Conservation (phyloP, 176 grass and related monocot species). For the Zoysia pacifica region DNA sequence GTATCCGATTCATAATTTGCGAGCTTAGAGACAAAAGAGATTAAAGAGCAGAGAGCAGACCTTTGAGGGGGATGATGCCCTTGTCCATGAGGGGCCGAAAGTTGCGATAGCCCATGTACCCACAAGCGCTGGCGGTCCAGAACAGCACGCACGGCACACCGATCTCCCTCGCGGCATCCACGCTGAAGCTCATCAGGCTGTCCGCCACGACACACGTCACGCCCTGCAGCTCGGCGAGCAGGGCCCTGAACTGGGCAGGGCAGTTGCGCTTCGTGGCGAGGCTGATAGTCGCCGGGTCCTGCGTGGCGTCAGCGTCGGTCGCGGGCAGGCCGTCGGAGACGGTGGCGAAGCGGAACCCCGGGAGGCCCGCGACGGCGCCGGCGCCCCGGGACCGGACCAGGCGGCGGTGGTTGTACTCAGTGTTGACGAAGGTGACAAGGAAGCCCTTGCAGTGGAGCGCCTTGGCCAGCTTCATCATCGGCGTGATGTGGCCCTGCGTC, state of each 20-base stretch:
- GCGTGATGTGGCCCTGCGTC: constrained; percentile 57
- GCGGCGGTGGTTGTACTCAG: constrained; percentile 60
- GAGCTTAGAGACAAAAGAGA: background rate
- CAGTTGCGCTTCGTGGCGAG: constrained; percentile 6
- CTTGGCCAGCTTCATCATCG: constrained; percentile 68
- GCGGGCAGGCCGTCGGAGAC: constrained; percentile 44
- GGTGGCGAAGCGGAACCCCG: constrained; percentile 36
- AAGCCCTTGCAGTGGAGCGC: constrained; percentile 50
- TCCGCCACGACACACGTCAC: constrained; percentile 43
- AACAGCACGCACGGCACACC: constrained; percentile 37
- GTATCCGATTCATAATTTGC: background rate
- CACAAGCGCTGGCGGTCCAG: constrained; percentile 48
- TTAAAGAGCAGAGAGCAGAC: background rate
- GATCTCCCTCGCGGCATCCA: constrained; percentile 40
- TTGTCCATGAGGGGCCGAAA: constrained; percentile 36
- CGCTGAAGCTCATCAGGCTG: constrained; percentile 33
- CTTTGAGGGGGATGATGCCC: constrained; percentile 43
- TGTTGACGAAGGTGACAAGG: constrained; percentile 69
- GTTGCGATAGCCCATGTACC: constrained; percentile 48
- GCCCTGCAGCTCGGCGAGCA: constrained; percentile 5
- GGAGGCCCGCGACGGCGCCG: constrained; percentile 3
- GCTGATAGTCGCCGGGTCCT: constrained; percentile 15
- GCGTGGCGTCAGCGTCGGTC: constrained; percentile 38
- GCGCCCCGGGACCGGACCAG: constrained; percentile 16
- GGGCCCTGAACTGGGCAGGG: background rate